A percentile compares a stretch with the other conserved stretches of the same genome.
Conservation (phyloP, 331 rosid species). For the Quercus lobata region DNA sequence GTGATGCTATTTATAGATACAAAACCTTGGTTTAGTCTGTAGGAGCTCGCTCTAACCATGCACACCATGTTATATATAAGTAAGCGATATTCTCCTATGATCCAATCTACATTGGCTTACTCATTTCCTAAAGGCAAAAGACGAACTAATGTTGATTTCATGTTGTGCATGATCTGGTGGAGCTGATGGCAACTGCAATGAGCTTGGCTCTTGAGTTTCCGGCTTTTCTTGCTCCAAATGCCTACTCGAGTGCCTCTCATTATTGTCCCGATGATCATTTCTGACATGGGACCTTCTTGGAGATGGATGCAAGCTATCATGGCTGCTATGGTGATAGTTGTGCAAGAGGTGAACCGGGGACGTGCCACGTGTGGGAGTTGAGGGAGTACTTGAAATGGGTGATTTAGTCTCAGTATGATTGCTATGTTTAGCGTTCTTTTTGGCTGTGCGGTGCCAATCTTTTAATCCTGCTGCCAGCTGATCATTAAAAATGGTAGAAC, state of each 20-base stretch:
- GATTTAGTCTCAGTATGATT: conserved; percentile 33
- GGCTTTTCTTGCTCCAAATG: not conserved
- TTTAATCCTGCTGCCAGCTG: conserved; percentile 54
- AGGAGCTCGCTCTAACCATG: not conserved
- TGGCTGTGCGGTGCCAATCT: conserved; percentile 59
- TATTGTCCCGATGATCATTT: conserved; percentile 29
- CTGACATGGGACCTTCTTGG: conserved; percentile 32
- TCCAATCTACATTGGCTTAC: not conserved
- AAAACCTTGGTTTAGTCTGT: too few species aligned
- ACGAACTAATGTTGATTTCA: conserved; percentile 25
- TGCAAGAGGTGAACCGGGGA: conserved; percentile 69
- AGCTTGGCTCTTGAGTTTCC: too few species aligned
- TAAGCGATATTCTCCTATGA: not conserved
- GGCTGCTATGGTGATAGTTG: conserved; percentile 20
- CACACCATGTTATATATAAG: not conserved
- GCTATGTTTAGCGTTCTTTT: conserved; percentile 36
- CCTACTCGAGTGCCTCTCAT: conserved; percentile 4
- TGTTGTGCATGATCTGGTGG: conserved; percentile 13
- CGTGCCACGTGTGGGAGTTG: conserved; percentile 46
- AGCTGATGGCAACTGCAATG: too few species aligned
- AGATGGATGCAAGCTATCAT: conserved; percentile 30
- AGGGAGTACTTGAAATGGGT: conserved; percentile 53
- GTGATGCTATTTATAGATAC: too few species aligned
- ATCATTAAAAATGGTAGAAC: conserved; percentile 57
- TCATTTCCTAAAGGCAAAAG: conserved; percentile 37